Base-by-base conservation (phyloP, 306 rosid species). In the Trifolium subterraneum region DNA sequence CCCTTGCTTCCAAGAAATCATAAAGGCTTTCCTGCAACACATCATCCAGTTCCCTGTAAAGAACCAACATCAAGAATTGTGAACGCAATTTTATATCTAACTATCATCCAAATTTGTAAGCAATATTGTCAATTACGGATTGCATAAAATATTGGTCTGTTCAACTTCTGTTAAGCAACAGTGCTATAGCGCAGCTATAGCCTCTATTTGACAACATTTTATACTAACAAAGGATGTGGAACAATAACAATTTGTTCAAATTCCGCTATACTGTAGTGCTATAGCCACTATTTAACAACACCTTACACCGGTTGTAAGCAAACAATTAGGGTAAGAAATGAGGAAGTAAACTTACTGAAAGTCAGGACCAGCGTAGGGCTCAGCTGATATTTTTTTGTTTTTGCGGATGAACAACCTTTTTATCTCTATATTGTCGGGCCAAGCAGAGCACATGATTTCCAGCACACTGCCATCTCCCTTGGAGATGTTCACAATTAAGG, bases 41-140 rank as follows among this genome's bases (percentile, higher is more conserved):
- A 84, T 94, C 96, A 64, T 92, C 97, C 87, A 92, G 84, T 56
- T 90, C 96, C 95, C 97, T 94, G 90, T 55, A 71, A 68, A 78
- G 56, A 71, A 74, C 27, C 78, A 71, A 61, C 29, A 68, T 56
- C 25, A 66, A 65, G 64, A 61, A 66, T 39, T 15, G 16, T 19
- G 39, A 71, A 52, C 59, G 65, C 33, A 62, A 39, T 35, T 74
- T 48, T 20, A 56, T 50, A 65, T 47, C 42, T 50, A 65, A 13
- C 36, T 13, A 45, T 16, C 54, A 22, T 39, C 7, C 38, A 13
- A 73, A 68, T 16, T 61, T 29, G 4, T 36, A 72, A 67, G 45
- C 27, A 15, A 14, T 12, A 0, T 31, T 61, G 66, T 31, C 42
- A 12, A 15, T 61, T 61, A 41, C 10, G 2, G 5, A 61, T 61